Base-by-base conservation (phyloP, 768 basidiomycete species). In the Lactarius pseudohatsudake region DNA sequence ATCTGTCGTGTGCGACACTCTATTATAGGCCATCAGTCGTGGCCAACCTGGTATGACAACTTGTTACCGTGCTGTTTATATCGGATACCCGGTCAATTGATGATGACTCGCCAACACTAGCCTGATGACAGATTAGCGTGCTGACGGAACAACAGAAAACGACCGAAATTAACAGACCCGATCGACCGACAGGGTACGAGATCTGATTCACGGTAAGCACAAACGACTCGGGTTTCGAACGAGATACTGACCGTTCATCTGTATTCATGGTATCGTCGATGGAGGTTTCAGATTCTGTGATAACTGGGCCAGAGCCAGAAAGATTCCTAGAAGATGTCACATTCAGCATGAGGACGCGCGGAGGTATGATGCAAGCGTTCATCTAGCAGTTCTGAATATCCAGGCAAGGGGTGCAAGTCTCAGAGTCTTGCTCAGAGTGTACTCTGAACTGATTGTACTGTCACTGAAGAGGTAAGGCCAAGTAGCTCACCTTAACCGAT, bases 61-160 rank as follows among this genome's bases (percentile, higher is more conserved):
- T 57, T 7, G 32, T 57, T 57, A 57, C 57, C 57, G 57, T 32
- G 20, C 11, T 22, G 0, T 38, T n/a, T 5, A 57, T 15, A 57
- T 34, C 57, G 57, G 34, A 57, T 36, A 57, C 34, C 22, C 34
- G 34, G 57, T 38, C 15, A 8, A 57, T 57, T 7, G 34, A 13
- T 8, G 57, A 57, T 36, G 57, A 57, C 57, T 38, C 36, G 18
- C 56, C 56, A 22, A 57, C 56, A 5, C 56, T 34, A n/a, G 34
- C 18, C 56, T 57, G 34, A 26, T 22, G 45, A 47, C 1, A 11
- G 47, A 50, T 50, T 50, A 20, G 36, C 36, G 22, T 22, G 22
- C 9, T 50, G n/a, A 26, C 13, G 47, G 47, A 50, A 13, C 22
- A 50, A 50, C 47, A 50, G 47, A 50, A 50, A 22, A 5, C n/a